These are phyloP conservation scores for Podaxis carcinomalis DNA, from an alignment of 768 basidiomycete genomes.

Conservation along the genomic window DNA sequence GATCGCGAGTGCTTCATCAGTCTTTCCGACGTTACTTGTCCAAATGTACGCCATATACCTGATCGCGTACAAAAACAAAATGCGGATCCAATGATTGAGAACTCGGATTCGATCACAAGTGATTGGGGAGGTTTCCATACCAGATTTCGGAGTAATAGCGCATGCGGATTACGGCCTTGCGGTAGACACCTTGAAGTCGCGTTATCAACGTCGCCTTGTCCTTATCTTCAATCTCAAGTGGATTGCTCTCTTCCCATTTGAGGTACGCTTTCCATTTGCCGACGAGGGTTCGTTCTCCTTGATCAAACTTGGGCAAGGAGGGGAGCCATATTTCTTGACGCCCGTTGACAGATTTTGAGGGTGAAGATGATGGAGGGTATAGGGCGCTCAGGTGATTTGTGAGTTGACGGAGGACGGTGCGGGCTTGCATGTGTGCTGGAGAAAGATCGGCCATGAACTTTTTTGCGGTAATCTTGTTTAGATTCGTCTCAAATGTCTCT, in stretches of 20 bases:
- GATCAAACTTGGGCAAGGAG: slow-evolving; percentile 66
- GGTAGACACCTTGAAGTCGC: slow-evolving; percentile 78
- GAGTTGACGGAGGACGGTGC: slow-evolving; percentile 81
- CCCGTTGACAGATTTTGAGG: slow-evolving; percentile 3
- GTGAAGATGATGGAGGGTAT: slow-evolving; percentile 28
- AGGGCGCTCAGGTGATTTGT: slow-evolving; percentile 63
- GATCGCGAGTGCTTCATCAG: slow-evolving; percentile 78
- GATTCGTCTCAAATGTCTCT: slow-evolving; percentile 82
- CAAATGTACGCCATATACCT: slow-evolving; percentile 93
- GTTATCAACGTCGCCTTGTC: slow-evolving; percentile 63
- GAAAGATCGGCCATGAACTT: slow-evolving; percentile 94
- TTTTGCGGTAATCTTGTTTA: slow-evolving; percentile 94
- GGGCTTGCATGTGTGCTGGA: slow-evolving; percentile 92
- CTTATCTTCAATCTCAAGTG: slow-evolving; percentile 85
- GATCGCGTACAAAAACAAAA: slow-evolving; percentile 10
- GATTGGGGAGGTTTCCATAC: slow-evolving; percentile 34
- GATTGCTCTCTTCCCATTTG: slow-evolving; percentile 95
- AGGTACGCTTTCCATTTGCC: slow-evolving; percentile 88
- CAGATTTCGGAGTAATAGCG: slow-evolving; percentile 94
- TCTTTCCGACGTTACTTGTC: slow-evolving; percentile 68
- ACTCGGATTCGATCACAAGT: background rate
- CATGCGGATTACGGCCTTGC: slow-evolving; percentile 89
- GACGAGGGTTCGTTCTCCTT: slow-evolving; percentile 69
- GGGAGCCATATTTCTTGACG: slow-evolving; percentile 58
- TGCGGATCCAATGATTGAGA: background rate